Evolutionary conservation across 1,284 basidiomycete genomes (phyloP), one percentile per base, ranked within the genome.

Genomic region (Puccinia coronata): DNA sequence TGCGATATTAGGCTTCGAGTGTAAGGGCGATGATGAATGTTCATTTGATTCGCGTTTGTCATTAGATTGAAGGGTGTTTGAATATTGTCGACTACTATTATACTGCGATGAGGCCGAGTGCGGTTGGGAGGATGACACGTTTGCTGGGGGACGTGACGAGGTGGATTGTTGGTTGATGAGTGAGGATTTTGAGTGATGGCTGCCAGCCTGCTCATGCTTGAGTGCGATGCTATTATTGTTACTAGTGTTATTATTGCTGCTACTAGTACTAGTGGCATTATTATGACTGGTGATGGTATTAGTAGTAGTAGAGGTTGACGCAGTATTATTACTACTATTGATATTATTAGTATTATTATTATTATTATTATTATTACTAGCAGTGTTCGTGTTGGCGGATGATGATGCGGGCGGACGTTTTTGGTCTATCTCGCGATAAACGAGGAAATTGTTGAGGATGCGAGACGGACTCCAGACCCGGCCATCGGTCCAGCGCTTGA

Each of bases 401-500:
- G 51, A 49, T 20, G 25, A 34, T n/a, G 51, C 49, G 8, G 71
- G 39, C 20, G 69, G 59, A 25, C 73, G 63, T 73, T 80, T 80
- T n/a, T 73, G 80, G 53, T 76, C 71, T 41, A 78, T 82, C 70
- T 80, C 75, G 43, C 47, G 74, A 86, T 90, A 82, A 84, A 92
- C 92, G 83, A 98, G 88, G 86, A 98, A 98, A 87, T 98, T 98
- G 85, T 93, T 94, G 67, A 98, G 88, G 61, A 98, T 95, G 71
- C 94, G 89, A 82, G 91, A 93, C 0, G 92, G 92, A 25, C 91
- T 92, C 96, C 96, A 98, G 84, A 93, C 92, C 86, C 94, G 92
- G 6, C 96, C 96, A 87, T 99, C 96, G 0, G 96, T 99, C 96
- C 96, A 98, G 72, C 96, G 90, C 88, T 97, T 98, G 88, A 99